Conservation (phyloP, 2,329 filamentous ascomycete genomes). For the Xylaria sp. region DNA sequence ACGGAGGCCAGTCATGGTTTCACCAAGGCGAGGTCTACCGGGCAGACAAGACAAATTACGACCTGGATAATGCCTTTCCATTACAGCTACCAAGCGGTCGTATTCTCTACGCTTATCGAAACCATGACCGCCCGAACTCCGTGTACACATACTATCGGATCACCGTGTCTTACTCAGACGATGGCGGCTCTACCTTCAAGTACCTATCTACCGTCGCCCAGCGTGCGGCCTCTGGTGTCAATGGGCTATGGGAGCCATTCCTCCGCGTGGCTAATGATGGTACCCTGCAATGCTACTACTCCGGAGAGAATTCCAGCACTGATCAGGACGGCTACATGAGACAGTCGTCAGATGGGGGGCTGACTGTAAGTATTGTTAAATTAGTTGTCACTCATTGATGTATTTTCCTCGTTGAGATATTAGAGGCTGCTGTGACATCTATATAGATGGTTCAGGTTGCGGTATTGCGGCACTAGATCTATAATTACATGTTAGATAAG, state of each 20-base stretch:
- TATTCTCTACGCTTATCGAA: conserved; percentile 53
- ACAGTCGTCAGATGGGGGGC: conserved; percentile 54
- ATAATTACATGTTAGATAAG: no score
- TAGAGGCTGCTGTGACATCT: neutral
- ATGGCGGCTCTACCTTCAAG: conserved; percentile 54
- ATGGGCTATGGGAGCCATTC: conserved; percentile 61
- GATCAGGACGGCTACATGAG: conserved; percentile 58
- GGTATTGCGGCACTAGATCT: neutral
- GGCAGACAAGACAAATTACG: conserved; percentile 40
- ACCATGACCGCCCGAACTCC: conserved; percentile 48
- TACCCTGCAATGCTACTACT: conserved; percentile 58
- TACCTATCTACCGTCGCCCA: conserved; percentile 50
- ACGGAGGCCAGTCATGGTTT: conserved; percentile 48
- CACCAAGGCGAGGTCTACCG: conserved; percentile 45
- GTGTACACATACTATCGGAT: conserved; percentile 55
- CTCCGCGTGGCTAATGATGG: conserved; percentile 54
- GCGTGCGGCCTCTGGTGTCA: conserved; percentile 41
- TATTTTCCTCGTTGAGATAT: neutral
- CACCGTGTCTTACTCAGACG: conserved; percentile 55
- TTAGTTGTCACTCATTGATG: neutral
- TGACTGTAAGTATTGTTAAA: conserved; percentile 41
- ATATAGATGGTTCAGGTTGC: neutral
- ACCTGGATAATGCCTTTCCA: conserved; percentile 52
- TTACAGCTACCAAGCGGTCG: conserved; percentile 52
- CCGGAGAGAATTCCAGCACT: conserved; percentile 51